Base-by-base conservation (phyloP, 371 early-diverging fungal species). In the Apophysomyces sp. region DNA sequence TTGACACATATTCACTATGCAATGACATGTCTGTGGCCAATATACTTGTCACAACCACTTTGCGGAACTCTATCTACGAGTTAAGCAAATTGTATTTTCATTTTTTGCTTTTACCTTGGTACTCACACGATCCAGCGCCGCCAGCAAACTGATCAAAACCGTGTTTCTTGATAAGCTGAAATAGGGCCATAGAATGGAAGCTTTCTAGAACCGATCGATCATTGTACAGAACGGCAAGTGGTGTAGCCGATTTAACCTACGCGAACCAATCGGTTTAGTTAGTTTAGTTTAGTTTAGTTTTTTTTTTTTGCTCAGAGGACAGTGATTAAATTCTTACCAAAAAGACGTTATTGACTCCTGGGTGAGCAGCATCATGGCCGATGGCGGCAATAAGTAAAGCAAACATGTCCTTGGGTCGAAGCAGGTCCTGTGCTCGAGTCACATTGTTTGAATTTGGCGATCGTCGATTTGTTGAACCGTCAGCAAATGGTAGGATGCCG, bases 131-230 rank as follows among this genome's bases (percentile, higher is more conserved):
- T 5, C 68, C 54, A 24, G 61, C 31, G 3, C 69, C 71, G 40
- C 65, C 73, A 9, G 68, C 41, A 5, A 63, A 37, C 29, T 66
- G 60, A 49, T 86, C 81, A 51, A 86, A 80, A n/a, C 83, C 82
- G 65, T 84, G 81, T 37, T 83, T 82, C 52, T 85, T 81, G 80
- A 98, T 82, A 8, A 97, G 73, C 62, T 88, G 86, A 70, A 93
- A 94, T 34, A 95, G 84, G 3, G 93, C 80, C 69, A 92, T 87
- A 3, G 91, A 86, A 74, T 98, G 98, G 71, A 93, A 92, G 75
- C 92, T 94, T 74, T 98, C 98, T 16, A 98, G 84, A 4, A 95
- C 92, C 0, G 95, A 91, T 54, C 87, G 83, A 77, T 95, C 95
- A 67, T 95, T 95, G 81, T 96, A 97, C 4, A 96, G 73, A 52